Evolutionary conservation across 768 basidiomycete species (phyloP).

Genomic region (Tremella yokohamensis): DNA sequence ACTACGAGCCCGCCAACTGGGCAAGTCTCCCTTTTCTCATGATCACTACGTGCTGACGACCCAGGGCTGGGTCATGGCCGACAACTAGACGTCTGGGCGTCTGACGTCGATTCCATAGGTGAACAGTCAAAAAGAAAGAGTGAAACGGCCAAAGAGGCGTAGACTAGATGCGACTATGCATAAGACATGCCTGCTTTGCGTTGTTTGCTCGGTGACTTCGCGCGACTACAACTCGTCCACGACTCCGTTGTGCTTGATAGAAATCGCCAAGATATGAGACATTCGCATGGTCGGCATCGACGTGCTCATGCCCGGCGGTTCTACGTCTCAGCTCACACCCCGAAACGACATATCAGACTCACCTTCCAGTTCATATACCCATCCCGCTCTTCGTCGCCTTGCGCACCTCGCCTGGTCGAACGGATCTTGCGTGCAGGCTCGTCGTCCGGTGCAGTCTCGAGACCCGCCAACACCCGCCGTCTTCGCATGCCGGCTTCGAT

Average conservation of each 20-base stretch:
- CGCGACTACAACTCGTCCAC: no score
- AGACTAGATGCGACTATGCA: no score
- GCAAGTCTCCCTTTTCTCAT: conserved; percentile 14
- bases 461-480: conserved; percentile 26
- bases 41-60: background rate
- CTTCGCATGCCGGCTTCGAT: conserved; percentile 41
- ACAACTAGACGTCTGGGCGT: conserved; percentile 29
- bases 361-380: conserved; percentile 40
- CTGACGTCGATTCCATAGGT: no score
- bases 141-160: no score
- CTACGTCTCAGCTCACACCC: background rate
- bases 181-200: no score
- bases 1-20: conserved; percentile 46
- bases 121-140: no score
- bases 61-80: conserved; percentile 46
- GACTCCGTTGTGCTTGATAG: no score
- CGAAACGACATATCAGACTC: conserved; percentile 12
- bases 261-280: no score
- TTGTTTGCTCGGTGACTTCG: no score
- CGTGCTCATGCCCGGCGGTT: background rate
- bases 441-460: conserved; percentile 19
- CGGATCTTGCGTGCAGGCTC: conserved; percentile 21
- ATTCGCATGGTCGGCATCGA: no score
- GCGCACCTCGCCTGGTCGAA: conserved; percentile 8
- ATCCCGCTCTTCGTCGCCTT: conserved; percentile 29